A percentile compares a stretch with the other conserved stretches of the same genome.
Conservation (phyloP, 768 basidiomycete species). For the Calvatia gigantea region DNA sequence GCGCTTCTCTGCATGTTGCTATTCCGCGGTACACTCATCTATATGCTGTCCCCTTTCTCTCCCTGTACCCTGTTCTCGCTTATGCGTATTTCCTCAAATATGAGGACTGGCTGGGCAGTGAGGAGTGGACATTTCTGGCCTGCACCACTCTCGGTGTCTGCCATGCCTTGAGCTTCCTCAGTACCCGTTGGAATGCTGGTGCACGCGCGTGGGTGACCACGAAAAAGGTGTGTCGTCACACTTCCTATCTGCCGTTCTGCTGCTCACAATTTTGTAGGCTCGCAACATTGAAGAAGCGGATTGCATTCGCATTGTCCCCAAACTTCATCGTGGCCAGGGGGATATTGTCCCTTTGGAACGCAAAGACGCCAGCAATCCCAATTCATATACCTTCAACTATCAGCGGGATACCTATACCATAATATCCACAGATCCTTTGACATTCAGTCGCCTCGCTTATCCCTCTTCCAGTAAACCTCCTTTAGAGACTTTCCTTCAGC, state of each 20-base stretch:
- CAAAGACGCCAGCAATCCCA: conserved; percentile 50
- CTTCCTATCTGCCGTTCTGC: background rate
- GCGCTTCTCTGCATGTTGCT: conserved; percentile 62
- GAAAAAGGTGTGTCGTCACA: conserved; percentile 44
- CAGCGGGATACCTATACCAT: conserved; percentile 91
- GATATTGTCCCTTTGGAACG: conserved; percentile 81
- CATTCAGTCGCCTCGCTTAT: conserved; percentile 83
- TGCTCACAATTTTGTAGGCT: conserved; percentile 39
- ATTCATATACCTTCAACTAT: conserved; percentile 86
- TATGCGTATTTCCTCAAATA: conserved; percentile 93
- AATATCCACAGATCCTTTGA: conserved; percentile 47
- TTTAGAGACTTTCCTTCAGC: conserved; percentile 59
- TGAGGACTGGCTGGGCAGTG: conserved; percentile 85
- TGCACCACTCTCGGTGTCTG: conserved; percentile 80
- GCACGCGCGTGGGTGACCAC: conserved; percentile 82
- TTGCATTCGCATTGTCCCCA: conserved; percentile 78
- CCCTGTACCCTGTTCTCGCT: conserved; percentile 76
- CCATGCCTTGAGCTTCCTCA: conserved; percentile 89
- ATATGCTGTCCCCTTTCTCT: conserved; percentile 76
- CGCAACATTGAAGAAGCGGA: conserved; percentile 66
- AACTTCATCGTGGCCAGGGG: conserved; percentile 79
- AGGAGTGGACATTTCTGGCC: conserved; percentile 97
- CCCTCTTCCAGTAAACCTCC: conserved; percentile 73
- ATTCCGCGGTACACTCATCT: conserved; percentile 70
- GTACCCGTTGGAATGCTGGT: conserved; percentile 84